Base-by-base conservation (phyloP, 257 asterid genomes). In the Solanum sitiens region DNA sequence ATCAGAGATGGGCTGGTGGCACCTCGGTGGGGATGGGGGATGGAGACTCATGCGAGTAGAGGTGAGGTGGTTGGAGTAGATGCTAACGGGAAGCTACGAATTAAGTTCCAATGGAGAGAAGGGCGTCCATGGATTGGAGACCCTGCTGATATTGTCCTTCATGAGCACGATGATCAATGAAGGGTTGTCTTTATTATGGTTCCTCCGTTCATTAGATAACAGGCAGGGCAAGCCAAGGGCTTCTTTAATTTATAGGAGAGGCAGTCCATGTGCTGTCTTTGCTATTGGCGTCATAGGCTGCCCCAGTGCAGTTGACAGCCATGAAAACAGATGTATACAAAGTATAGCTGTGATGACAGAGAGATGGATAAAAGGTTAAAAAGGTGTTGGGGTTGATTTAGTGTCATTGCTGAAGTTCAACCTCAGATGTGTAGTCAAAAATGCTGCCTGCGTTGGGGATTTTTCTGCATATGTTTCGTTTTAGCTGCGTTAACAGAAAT, bases 1-100 rank as follows among this genome's bases (percentile, higher is more conserved):
- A 95, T 97, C 86, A 95, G 90, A 89, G 98, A 93, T 4, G 98
- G 98, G 80, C 87, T 97, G 91, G 98, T 92, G 91, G 90, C 90
- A 3, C 99, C 99, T 27, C 89, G 99, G 76, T 97, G 98, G 99
- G 99, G 96, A 20, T 97, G 99, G 99, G 99, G 99, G 23, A 96
- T 97, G 99, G 99, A 96, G 93, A 97, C 99, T 3, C 98, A 94
- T 83, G 95, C 98, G 2, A 97, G 99, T 88, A 93, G 91, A 91
- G 99, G 99, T 20, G 94, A 91, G 92, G 95, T 97, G 11, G 98
- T 96, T 11, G 99, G 99, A 40, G 99, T 97, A 8, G 99, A 97
- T 89, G 98, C 98, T 23, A 97, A 96, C 16, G 99, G 99, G 70
- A 97, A 96, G 92, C 86, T 97, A 90, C 91, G 99, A 93, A 95